phyloP scores from a whole-genome alignment of 768 basidiomycete genomes.

The Agrocybe chaxingu region DNA sequence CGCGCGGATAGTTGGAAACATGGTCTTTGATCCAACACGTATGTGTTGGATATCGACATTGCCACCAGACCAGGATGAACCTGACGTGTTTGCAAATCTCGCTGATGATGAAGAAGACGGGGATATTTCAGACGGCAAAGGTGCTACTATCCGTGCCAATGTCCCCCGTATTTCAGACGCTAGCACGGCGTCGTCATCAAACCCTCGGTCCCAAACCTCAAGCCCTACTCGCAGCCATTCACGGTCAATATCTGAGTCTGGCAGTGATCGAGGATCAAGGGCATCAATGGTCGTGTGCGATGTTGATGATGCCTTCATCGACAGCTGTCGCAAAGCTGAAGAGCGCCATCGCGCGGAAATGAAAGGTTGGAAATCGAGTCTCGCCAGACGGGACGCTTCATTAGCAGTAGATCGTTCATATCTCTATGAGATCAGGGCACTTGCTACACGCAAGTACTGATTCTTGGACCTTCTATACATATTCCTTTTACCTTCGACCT shows the following conservation, averaged over 20 bases:
- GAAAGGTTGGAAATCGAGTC: slow-evolving; percentile 66
- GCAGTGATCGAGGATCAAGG: slow-evolving; percentile 76
- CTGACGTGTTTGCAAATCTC: slow-evolving; percentile 91
- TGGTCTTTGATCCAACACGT: slow-evolving; percentile 91
- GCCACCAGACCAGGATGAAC: slow-evolving; percentile 87
- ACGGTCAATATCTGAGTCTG: slow-evolving; percentile 70
- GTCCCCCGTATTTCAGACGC: slow-evolving; percentile 34
- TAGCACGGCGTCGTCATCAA: slow-evolving; percentile 26
- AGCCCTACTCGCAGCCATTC: slow-evolving; percentile 64
- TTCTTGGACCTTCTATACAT: slow-evolving; percentile 17
- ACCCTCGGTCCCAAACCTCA: slow-evolving; percentile 34
- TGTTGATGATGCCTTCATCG: slow-evolving; percentile 71
- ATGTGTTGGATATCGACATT: slow-evolving; percentile 96
- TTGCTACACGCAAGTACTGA: slow-evolving; percentile 84
- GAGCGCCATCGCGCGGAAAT: slow-evolving; percentile 81
- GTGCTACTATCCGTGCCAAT: slow-evolving; percentile 75
- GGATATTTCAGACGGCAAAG: slow-evolving; percentile 66
- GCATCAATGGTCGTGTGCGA: slow-evolving; percentile 72
- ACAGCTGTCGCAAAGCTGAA: slow-evolving; percentile 73
- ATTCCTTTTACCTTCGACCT: slow-evolving; percentile 14
- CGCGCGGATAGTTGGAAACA: slow-evolving; percentile 91
- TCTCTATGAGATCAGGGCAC: slow-evolving; percentile 79
- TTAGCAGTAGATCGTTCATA: slow-evolving; percentile 56
- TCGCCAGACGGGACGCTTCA: slow-evolving; percentile 34
- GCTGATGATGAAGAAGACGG: slow-evolving; percentile 89